A percentile compares a stretch with the other conserved stretches of the same genome.
Conservation (phyloP, 148 eudicot species). For the Spergularia marina region DNA sequence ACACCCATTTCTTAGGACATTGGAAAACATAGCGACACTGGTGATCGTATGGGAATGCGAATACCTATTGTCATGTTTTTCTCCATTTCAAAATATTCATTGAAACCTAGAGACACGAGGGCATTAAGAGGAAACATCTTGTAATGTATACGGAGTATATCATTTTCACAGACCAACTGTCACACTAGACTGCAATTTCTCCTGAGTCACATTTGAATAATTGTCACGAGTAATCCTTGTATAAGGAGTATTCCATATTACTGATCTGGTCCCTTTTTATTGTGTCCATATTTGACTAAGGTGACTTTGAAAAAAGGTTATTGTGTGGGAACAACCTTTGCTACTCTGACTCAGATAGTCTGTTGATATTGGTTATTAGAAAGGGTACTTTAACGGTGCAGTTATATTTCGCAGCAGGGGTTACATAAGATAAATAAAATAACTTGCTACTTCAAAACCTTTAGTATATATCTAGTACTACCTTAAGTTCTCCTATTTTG, state of each 20-base stretch:
- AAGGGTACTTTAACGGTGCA: no score
- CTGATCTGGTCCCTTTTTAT: no score
- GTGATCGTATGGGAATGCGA: background rate
- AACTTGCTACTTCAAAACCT: background rate
- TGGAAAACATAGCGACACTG: background rate
- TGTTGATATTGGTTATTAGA: no score
- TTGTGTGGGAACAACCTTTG: no score
- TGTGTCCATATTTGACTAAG: no score
- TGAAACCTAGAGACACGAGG: background rate
- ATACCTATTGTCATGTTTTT: background rate
- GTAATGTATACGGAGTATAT: background rate
- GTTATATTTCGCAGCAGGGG: no score
- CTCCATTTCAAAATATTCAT: background rate
- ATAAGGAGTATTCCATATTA: background rate
- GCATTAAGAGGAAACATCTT: background rate
- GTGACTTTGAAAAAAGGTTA: no score
- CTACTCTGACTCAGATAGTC: no score
- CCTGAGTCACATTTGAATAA: conserved; percentile 3
- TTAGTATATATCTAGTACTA: background rate
- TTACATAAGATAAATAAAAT: no score
- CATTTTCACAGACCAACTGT: background rate
- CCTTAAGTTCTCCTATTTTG: no score
- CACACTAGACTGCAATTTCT: background rate
- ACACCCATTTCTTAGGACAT: background rate
- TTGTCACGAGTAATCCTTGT: background rate